Evolutionary conservation across 495 filamentous ascomycete genomes (phyloP).

Genomic region (Cercophora scortea): DNA sequence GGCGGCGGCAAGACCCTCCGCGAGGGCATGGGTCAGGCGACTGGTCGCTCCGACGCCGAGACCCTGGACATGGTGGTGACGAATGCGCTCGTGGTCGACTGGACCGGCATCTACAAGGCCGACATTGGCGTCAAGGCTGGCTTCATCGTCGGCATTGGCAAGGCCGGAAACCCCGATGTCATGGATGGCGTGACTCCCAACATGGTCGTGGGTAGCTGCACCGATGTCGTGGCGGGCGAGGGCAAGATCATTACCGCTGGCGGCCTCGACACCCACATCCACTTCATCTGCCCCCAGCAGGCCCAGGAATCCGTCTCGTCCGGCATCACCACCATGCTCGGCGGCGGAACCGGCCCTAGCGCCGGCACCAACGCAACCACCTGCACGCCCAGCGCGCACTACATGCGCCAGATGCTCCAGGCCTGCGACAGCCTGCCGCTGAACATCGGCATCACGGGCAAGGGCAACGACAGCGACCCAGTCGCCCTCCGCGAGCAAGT

Average conservation of each 20-base stretch:
- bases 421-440: constrained; percentile 80
- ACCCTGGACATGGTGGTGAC: constrained; percentile 83
- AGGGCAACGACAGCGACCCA: constrained; percentile 82
- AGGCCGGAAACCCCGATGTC: constrained; percentile 92
- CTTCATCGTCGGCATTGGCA: constrained; percentile 83
- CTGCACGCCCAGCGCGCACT: constrained; percentile 79
- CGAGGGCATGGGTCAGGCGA: constrained; percentile 95
- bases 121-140: constrained; percentile 94
- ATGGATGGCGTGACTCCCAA: constrained; percentile 80
- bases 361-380: constrained; percentile 95
- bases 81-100: constrained; percentile 89
- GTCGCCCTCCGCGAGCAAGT: constrained; percentile 73
- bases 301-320: constrained; percentile 77
- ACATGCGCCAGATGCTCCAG: constrained; percentile 90
- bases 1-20: constrained; percentile 91
- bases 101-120: constrained; percentile 90
- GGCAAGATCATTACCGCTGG: constrained; percentile 90
- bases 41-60: constrained; percentile 60
- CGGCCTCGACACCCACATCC: constrained; percentile 88
- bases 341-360: constrained; percentile 78
- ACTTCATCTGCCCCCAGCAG: constrained; percentile 97
- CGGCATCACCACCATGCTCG: constrained; percentile 87
- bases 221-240: constrained; percentile 94
- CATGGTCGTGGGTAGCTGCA: constrained; percentile 82
- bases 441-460: constrained; percentile 91